Evolutionary conservation across 441 rosid species (phyloP).

Genomic region (Jatropha podagrica): DNA sequence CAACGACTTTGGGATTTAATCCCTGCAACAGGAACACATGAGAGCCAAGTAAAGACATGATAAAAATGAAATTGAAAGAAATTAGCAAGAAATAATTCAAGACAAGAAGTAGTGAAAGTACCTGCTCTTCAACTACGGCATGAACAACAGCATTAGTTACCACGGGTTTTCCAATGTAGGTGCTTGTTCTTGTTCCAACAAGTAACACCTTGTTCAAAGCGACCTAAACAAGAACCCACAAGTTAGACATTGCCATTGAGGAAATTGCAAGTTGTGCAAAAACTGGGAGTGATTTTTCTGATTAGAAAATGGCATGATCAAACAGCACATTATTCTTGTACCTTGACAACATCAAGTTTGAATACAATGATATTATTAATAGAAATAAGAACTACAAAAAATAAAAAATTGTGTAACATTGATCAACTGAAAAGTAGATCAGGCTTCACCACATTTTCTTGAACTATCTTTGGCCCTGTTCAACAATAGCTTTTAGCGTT

Average conservation of each 20-base stretch:
- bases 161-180: constrained; percentile 86
- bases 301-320: neutral
- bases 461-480: no score
- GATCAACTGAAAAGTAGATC: no score
- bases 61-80: neutral
- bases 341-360: no score
- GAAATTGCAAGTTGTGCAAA: neutral
- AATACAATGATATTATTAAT: no score
- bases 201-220: constrained; percentile 85
- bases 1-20: constrained; percentile 67
- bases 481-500: no score
- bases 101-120: constrained; percentile 23
- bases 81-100: constrained; percentile 1
- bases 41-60: neutral
- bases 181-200: constrained; percentile 80
- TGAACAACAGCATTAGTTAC: constrained; percentile 94
- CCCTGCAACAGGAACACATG: constrained; percentile 51
- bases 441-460: no score
- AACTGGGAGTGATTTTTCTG: neutral
- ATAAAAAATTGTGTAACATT: no score
- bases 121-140: constrained; percentile 94
- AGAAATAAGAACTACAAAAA: no score
- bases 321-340: no score
- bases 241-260: neutral
- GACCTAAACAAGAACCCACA: constrained; percentile 46